phyloP scores from a whole-genome alignment of 2,329 filamentous ascomycete genomes.

The Coniochaeta hoffmannii region DNA sequence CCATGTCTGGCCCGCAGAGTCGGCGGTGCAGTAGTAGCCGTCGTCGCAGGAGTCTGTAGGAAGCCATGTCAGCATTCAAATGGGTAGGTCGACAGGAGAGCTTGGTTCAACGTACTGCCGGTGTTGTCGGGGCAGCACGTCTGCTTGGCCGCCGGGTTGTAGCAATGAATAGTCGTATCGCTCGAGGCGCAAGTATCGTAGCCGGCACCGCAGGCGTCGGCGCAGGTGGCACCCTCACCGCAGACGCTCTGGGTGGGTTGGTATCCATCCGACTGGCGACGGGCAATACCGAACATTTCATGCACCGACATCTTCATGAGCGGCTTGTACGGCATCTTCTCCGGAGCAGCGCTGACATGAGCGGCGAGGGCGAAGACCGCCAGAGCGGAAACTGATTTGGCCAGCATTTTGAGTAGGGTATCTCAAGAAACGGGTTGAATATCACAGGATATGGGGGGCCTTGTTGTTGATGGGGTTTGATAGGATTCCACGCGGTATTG shows the following conservation, averaged over 20 bases:
- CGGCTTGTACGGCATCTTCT: conserved; percentile 27
- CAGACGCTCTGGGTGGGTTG: conserved; percentile 40
- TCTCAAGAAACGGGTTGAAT: not conserved
- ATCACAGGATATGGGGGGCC: not conserved
- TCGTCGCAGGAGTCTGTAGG: conserved; percentile 48
- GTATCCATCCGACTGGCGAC: conserved; percentile 36
- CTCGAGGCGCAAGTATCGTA: conserved; percentile 41
- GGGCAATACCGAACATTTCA: conserved; percentile 32
- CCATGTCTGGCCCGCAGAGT: conserved; percentile 41
- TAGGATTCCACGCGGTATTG: not conserved
- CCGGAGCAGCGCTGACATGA: conserved; percentile 21
- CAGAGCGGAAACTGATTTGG: conserved; percentile 33
- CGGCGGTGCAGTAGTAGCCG: conserved; percentile 56
- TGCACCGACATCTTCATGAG: conserved; percentile 27
- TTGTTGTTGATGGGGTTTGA: not conserved
- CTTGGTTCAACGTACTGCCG: conserved; percentile 43
- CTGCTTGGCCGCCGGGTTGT: conserved; percentile 41
- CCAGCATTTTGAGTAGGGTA: conserved; percentile 29
- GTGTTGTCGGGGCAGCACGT: conserved; percentile 48
- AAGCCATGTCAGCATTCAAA: conserved; percentile 9
- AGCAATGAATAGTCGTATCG: conserved; percentile 49
- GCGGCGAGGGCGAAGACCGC: conserved; percentile 34
- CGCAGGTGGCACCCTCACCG: conserved; percentile 42
- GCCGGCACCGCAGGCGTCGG: conserved; percentile 44
- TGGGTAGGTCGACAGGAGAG: not conserved